phyloP scores from a whole-genome alignment of 148 eudicot species.

The Salicornia ramosissima region DNA sequence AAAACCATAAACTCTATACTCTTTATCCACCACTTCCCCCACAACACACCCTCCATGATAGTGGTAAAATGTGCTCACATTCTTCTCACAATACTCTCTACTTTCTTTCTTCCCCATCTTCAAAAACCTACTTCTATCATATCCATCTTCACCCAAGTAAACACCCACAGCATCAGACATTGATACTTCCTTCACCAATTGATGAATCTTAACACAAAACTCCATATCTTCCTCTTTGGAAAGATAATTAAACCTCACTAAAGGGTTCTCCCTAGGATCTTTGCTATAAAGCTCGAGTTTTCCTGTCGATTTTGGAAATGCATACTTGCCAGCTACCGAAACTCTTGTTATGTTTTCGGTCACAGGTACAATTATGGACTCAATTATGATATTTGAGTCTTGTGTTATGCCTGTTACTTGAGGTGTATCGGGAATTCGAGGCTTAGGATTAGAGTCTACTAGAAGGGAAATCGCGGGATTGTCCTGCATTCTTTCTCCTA shows the following conservation, averaged over 20 bases:
- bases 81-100: conserved; percentile 34
- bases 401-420: conserved; percentile 43
- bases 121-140: conserved; percentile 3
- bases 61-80: conserved; percentile 43
- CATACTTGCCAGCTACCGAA: conserved; percentile 37
- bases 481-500: conserved; percentile 37
- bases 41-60: conserved; percentile 46
- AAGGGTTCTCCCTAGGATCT: conserved; percentile 38
- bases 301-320: conserved; percentile 36
- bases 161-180: conserved; percentile 22
- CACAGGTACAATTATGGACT: conserved; percentile 34
- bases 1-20: conserved; percentile 33
- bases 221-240: conserved; percentile 30
- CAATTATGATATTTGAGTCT: conserved; percentile 31
- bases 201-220: conserved; percentile 26
- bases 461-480: conserved; percentile 36
- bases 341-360: conserved; percentile 25
- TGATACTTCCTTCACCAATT: conserved; percentile 26
- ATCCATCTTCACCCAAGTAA: conserved; percentile 25
- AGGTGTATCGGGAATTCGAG: conserved; percentile 36
- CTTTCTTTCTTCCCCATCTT: conserved; percentile 27
- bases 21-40: conserved; percentile 40
- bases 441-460: conserved; percentile 29
- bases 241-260: conserved; percentile 37
- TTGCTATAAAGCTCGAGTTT: conserved; percentile 32